Conservation (phyloP, 495 filamentous ascomycete genomes). For the Neurospora sublineolata region DNA sequence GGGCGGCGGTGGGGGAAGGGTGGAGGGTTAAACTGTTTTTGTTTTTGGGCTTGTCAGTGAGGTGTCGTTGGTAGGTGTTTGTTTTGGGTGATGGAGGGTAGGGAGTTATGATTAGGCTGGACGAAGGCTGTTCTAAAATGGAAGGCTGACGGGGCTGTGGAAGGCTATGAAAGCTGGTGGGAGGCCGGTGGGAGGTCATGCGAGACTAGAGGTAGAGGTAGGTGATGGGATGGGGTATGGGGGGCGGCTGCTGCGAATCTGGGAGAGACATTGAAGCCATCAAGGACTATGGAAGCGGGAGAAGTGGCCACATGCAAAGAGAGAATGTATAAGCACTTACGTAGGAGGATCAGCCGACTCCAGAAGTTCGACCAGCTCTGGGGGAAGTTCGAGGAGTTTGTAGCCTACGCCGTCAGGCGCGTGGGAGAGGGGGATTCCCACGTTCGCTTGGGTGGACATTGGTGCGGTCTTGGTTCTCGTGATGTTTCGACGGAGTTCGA, state of each 20-base stretch:
- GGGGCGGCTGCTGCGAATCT: neutral
- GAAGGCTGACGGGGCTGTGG: neutral
- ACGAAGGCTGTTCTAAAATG: too few species aligned
- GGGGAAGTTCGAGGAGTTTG: slow-evolving; percentile 70
- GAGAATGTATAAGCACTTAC: slow-evolving; percentile 30
- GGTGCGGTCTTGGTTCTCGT: neutral
- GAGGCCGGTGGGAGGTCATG: neutral
- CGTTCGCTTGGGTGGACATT: slow-evolving; percentile 52
- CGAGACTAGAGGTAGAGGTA: neutral
- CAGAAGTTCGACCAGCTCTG: slow-evolving; percentile 57
- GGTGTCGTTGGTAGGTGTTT: neutral
- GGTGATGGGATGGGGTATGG: too few species aligned
- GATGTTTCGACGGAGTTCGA: neutral
- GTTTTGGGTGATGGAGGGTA: neutral
- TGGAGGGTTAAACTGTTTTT: slow-evolving; percentile 53
- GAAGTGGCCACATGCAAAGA: neutral
- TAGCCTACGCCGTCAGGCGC: slow-evolving; percentile 47
- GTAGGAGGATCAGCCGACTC: slow-evolving; percentile 46
- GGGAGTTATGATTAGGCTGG: neutral
- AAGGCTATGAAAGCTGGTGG: neutral
- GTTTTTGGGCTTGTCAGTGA: neutral
- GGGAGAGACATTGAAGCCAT: neutral
- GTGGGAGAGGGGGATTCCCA: slow-evolving; percentile 53
- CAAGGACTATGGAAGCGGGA: neutral
- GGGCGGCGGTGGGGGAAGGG: too few species aligned